Percentiles rank a stretch among this genome's conserved stretches.
phyloP scores from a whole-genome alignment of 169 alveolate genomes.

The Plasmodium vinckei region DNA sequence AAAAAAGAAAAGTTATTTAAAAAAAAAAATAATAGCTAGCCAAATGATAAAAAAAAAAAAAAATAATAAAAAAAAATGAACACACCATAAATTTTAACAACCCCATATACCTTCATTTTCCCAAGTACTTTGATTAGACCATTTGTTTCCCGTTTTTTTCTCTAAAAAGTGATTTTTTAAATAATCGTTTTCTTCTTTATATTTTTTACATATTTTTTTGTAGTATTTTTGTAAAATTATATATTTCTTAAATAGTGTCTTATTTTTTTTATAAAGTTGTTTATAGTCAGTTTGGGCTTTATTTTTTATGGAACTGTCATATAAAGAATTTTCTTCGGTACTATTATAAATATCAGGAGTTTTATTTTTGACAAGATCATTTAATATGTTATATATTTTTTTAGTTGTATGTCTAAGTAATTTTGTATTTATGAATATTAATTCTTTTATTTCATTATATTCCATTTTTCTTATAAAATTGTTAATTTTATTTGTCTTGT shows the following conservation, averaged over 20 bases:
- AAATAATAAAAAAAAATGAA: no score
- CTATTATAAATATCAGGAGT: not conserved
- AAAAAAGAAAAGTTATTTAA: no score
- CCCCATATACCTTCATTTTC: no score
- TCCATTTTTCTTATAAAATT: constrained; percentile 29
- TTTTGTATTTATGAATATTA: constrained; percentile 13
- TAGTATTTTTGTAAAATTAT: constrained; percentile 37
- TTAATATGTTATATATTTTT: constrained; percentile 17
- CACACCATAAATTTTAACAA: no score
- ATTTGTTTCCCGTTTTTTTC: not conserved
- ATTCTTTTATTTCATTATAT: constrained; percentile 41
- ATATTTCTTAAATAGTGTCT: constrained; percentile 10
- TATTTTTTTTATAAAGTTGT: not conserved
- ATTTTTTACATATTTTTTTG: constrained; percentile 26
- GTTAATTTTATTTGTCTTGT: constrained; percentile 12
- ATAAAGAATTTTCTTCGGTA: not conserved
- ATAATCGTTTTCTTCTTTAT: constrained; percentile 32
- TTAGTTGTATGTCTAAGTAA: not conserved
- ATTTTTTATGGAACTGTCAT: not conserved
- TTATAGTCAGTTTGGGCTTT: not conserved
- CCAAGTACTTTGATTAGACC: no score
- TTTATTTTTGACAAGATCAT: not conserved
- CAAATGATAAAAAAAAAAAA: no score
- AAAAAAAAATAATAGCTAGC: no score
- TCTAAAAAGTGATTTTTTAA: not conserved